Evolutionary conservation across 257 asterid species (phyloP), one percentile per base, ranked within the genome.

Genomic region (Jacaranda mimosifolia): DNA sequence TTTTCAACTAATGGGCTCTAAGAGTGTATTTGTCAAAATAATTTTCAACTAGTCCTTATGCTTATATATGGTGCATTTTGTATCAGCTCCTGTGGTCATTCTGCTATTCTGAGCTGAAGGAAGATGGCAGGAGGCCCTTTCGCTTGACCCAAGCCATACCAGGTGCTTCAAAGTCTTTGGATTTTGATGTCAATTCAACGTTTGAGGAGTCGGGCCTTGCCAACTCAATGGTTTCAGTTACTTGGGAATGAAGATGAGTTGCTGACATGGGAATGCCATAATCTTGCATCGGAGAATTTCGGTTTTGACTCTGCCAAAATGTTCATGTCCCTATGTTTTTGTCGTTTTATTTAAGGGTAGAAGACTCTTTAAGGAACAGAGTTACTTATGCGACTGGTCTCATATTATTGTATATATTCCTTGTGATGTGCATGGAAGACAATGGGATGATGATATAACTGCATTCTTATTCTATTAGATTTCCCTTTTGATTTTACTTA

Each of bases 21-120:
- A 32, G 59, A 72, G 21, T 57, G 43, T 26, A 72, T 19, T 57
- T 38, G 21, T 18, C 35, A 58, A 58, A 68, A 58, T 40, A n/a
- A 55, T n/a, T 57, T 55, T 49, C 58, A 56, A 76, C 55, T 39
- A 52, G 5, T 65, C 53, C 17, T n/a, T 72, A 13, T 67, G 65
- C 11, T 13, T 53, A 53, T 65, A 57, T 77, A n/a, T 72, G 49
- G 39, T 55, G 70, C 68, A 53, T 65, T 53, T 75, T 49, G 46
- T 77, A 64, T 75, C 89, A 92, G 97, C 86, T 94, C 76, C 89
- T 94, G 8, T 91, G 97, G 98, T 94, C 98, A 53, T 94, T 91
- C 87, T 91, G 97, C 76, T 71, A 79, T 74, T 77, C 91, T 62
- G 90, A 86, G 91, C 89, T 94, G 48, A 92, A 83, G 76, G 97